phyloP scores from a whole-genome alignment of 2,329 filamentous ascomycete genomes.

The Colletotrichum sp. region DNA sequence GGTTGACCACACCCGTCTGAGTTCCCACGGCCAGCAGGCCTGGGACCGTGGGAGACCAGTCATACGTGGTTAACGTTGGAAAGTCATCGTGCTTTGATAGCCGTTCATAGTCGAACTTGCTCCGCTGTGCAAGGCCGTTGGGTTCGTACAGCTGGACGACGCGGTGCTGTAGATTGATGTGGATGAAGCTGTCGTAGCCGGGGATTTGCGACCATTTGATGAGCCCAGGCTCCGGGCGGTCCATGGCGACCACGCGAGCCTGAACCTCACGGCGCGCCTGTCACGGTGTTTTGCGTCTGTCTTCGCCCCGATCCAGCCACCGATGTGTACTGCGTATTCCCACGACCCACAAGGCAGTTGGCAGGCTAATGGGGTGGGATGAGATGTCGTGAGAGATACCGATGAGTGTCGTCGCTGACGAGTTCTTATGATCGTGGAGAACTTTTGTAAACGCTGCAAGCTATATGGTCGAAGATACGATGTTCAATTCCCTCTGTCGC shows the following conservation, averaged over 20 bases:
- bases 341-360: background rate
- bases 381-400: background rate
- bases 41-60: slow-evolving; percentile 67
- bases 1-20: slow-evolving; percentile 74
- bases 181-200: slow-evolving; percentile 64
- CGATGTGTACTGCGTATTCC: background rate
- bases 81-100: slow-evolving; percentile 67
- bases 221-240: slow-evolving; percentile 65
- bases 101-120: slow-evolving; percentile 62
- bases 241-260: slow-evolving; percentile 44
- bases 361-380: background rate
- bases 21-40: slow-evolving; percentile 78
- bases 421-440: background rate
- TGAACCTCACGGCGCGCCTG: background rate
- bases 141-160: slow-evolving; percentile 68
- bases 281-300: background rate
- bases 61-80: slow-evolving; percentile 67
- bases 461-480: background rate
- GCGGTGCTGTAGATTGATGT: slow-evolving; percentile 68
- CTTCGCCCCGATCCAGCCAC: background rate
- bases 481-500: background rate
- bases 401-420: background rate
- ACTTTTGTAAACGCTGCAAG: background rate
- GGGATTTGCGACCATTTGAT: slow-evolving; percentile 71
- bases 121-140: slow-evolving; percentile 61